Evolutionary conservation across 768 basidiomycete species (phyloP), one percentile per base, ranked within the genome.

Genomic region (Lactarius tabidus): DNA sequence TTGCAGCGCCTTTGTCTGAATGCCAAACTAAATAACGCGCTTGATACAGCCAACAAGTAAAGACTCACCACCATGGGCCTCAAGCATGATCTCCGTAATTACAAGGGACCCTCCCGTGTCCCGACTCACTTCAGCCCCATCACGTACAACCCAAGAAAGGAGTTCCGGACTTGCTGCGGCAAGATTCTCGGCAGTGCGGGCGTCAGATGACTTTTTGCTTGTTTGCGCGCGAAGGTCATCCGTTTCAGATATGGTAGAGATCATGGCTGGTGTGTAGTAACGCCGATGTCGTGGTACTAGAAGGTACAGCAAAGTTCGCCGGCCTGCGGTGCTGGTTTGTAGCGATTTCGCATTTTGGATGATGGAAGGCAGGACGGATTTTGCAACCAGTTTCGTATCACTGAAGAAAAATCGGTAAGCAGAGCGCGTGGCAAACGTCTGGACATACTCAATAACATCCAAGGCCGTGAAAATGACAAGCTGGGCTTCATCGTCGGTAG

Each of bases 311-410:
- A 97, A 78, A 3, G 90, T 83, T 10, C 93, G 84, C 48, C 95
- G 87, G 41, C 94, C 95, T 79, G 92, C 88, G 23, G 87, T 77
- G 45, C 80, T 84, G 18, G 76, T 70, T 69, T 84, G 84, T 6
- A 94, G 78, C 15, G 82, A 84, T 28, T 83, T 75, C 7, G 86
- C 83, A 43, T 83, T 76, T 0, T 80, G 73, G 26, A 82, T 84
- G 57, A 95, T 87, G 60, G 89, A 86, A 1, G 86, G 75, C 1
- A 95, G 80, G 39, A 98, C 78, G 0, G 87, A 85, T 78, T 95
- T 96, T 17, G 85, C 80, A 38, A 90, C 84, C 52, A 95, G 82
- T 78, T 96, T 98, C 2, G 95, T 98, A 73, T 98, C 94, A 70
- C 92, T 95, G 72, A 2, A 41, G 60, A 43, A 56, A n/a, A 51